Evolutionary conservation across 2,329 filamentous ascomycete species (phyloP).

Genomic region (Cytospora schulzeri): DNA sequence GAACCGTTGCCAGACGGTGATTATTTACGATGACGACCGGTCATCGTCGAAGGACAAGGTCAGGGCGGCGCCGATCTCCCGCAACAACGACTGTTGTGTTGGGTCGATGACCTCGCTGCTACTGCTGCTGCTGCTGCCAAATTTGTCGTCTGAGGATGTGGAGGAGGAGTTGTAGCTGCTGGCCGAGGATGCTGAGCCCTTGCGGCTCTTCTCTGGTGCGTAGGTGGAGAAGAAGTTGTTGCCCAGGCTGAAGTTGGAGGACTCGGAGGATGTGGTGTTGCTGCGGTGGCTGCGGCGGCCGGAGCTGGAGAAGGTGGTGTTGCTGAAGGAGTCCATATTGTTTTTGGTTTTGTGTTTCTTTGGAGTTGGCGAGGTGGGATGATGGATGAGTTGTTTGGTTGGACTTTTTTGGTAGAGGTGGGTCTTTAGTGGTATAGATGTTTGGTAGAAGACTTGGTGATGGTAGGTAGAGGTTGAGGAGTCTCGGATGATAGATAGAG

Average conservation of each 20-base stretch:
- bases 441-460: background rate
- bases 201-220: background rate
- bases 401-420: background rate
- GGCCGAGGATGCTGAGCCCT: background rate
- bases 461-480: background rate
- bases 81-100: constrained; percentile 11
- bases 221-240: constrained; percentile 3
- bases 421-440: background rate
- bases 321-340: constrained; percentile 18
- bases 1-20: background rate
- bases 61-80: constrained; percentile 16
- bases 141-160: background rate
- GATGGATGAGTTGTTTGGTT: background rate
- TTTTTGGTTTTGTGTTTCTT: constrained; percentile 2
- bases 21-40: background rate
- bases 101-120: background rate
- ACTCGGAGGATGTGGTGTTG: constrained; percentile 13
- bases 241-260: constrained; percentile 14
- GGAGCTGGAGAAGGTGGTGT: background rate
- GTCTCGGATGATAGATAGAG: background rate
- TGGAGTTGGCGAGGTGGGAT: background rate
- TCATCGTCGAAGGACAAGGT: background rate
- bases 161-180: background rate
- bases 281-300: constrained; percentile 7
- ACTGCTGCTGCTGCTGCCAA: background rate